Evolutionary conservation across 441 rosid genomes (phyloP).

Genomic region (Syzygium malaccense): DNA sequence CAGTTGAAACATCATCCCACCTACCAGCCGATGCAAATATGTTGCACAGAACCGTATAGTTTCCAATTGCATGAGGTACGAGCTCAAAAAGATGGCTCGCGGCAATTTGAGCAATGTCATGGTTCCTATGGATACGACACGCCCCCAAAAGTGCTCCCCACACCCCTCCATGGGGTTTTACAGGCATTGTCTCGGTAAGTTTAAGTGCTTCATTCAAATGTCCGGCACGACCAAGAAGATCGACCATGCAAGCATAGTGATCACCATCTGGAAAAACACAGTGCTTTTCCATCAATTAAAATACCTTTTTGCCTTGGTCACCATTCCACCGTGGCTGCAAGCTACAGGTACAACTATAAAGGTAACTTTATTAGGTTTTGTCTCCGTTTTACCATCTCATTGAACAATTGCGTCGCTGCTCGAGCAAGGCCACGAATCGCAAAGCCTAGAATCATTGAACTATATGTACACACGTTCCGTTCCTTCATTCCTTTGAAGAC

Average conservation of each 20-base stretch:
- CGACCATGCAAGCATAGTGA: conserved; percentile 74
- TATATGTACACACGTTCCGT: conserved; percentile 67
- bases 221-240: conserved; percentile 75
- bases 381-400: conserved; percentile 47
- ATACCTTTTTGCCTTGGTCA: conserved; percentile 55
- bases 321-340: conserved; percentile 70
- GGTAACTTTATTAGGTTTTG: conserved; percentile 61
- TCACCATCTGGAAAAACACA: conserved; percentile 49
- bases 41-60: conserved; percentile 60
- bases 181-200: conserved; percentile 43
- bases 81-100: conserved; percentile 60
- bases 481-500: conserved; percentile 46
- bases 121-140: conserved; percentile 54
- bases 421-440: conserved; percentile 61
- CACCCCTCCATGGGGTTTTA: conserved; percentile 50
- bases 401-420: conserved; percentile 49
- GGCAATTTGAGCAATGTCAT: conserved; percentile 65
- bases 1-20: conserved; percentile 41
- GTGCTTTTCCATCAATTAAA: conserved; percentile 44
- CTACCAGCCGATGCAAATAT: conserved; percentile 54
- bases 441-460: conserved; percentile 81
- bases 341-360: conserved; percentile 75
- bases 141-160: conserved; percentile 96
- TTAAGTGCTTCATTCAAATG: conserved; percentile 58
- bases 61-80: conserved; percentile 61